Conservation (phyloP, 176 grass and related monocot species). For the Stipa capillata region DNA sequence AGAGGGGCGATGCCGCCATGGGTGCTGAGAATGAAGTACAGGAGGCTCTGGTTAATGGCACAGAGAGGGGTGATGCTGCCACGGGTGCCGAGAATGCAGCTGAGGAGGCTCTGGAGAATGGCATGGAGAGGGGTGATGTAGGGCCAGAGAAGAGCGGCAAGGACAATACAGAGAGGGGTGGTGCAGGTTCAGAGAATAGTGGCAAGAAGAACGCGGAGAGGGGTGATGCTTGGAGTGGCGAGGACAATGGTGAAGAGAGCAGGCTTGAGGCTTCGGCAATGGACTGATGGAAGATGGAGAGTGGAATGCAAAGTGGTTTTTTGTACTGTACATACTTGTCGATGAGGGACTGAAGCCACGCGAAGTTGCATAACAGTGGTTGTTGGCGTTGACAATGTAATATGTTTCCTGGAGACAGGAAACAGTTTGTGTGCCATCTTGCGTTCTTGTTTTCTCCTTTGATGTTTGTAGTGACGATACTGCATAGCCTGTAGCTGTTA, state of each 20-base stretch:
- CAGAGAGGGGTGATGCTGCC: not conserved
- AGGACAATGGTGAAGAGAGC: not conserved
- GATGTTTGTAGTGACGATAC: too few species aligned
- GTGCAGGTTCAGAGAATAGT: not conserved
- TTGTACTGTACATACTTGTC: constrained; percentile 30
- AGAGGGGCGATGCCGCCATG: not conserved
- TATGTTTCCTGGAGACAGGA: constrained; percentile 5
- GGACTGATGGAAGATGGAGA: not conserved
- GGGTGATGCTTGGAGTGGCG: not conserved
- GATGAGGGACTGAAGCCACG: not conserved
- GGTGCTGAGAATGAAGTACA: not conserved
- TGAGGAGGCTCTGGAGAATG: constrained; percentile 12
- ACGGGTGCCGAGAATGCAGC: constrained; percentile 3
- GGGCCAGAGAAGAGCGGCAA: not conserved
- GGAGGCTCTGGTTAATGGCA: constrained; percentile 10
- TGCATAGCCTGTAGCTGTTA: not conserved
- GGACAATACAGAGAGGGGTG: not conserved
- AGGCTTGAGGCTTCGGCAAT: not conserved
- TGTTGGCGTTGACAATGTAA: not conserved
- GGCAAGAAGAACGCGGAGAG: not conserved
- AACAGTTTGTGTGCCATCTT: not conserved
- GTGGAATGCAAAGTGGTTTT: not conserved
- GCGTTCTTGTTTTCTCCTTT: too few species aligned
- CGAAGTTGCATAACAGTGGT: not conserved
- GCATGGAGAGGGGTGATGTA: not conserved